Evolutionary conservation across 306 rosid species (phyloP), one percentile per base, ranked within the genome.

Genomic region (Rosa lucieae): DNA sequence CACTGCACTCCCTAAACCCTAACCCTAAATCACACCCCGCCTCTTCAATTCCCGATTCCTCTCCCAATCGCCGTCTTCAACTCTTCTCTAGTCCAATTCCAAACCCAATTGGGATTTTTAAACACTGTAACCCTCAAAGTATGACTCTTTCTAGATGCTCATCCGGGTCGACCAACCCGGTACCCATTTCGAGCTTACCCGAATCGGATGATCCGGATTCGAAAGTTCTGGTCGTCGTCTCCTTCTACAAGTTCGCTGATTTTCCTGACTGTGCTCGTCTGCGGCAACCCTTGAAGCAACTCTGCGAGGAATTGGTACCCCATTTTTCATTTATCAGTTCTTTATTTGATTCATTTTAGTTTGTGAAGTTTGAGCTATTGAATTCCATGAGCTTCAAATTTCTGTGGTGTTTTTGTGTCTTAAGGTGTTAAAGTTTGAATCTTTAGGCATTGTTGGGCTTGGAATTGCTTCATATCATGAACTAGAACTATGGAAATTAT

Each of bases 201-300:
- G 77, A 37, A 32, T 77, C 78, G 29, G 81, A 74, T 59, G 75
- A 66, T 0, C 7, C 67, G 13, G 86, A 77, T 3, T 56, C 82
- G 2, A 43, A 68, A 6, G 40, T 87, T 55, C 97, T 95, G 10
- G 91, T 95, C 3, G 99, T 92, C 6, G 94, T 95, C 76, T 92
- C 98, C 44, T 95, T 95, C 85, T 95, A 95, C 89, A 92, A 92
- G 83, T 95, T 95, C 67, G 94, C 97, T 0, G 88, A 92, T 82
- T 92, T 92, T 35, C 87, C 86, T 1, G 98, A 92, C 79, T 92
- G 89, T 84, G 98, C 94, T 15, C 59, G 72, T 32, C 3, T 91
- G 67, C 87, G 97, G n/a, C 83, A 67, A n/a, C 98, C 99, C 12
- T 75, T 95, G 97, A 95, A 90, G 87, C 76, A 81, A 61, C 94